These are phyloP conservation scores for Botryotinia calthae DNA, from an alignment of 2,329 filamentous ascomycete genomes.

Conservation along the genomic window DNA sequence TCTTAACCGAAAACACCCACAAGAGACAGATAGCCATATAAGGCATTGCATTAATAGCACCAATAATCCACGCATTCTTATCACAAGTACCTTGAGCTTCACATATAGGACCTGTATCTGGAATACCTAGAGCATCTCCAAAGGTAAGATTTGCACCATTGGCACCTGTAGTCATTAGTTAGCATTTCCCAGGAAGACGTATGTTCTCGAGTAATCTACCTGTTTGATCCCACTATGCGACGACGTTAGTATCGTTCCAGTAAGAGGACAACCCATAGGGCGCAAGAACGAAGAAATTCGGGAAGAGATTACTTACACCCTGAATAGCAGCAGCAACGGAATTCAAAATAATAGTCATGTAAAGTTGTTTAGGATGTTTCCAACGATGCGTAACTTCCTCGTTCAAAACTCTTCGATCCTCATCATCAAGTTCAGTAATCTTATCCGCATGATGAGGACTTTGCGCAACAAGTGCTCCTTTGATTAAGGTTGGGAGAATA, in stretches of 20 bases:
- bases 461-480: slow-evolving; percentile 73
- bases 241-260: background rate
- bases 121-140: slow-evolving; percentile 46
- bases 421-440: slow-evolving; percentile 53
- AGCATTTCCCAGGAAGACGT: background rate
- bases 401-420: slow-evolving; percentile 60
- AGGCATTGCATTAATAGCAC: slow-evolving; percentile 53
- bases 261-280: slow-evolving; percentile 21
- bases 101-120: slow-evolving; percentile 17
- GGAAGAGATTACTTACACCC: slow-evolving; percentile 40
- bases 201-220: background rate
- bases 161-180: slow-evolving; percentile 41
- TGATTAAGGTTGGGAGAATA: slow-evolving; percentile 57
- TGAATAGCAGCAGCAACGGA: slow-evolving; percentile 70
- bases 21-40: slow-evolving; percentile 51
- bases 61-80: slow-evolving; percentile 55
- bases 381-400: slow-evolving; percentile 68
- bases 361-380: slow-evolving; percentile 60
- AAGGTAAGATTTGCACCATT: slow-evolving; percentile 51
- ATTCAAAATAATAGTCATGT: slow-evolving; percentile 65
- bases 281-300: too few relatives aligned
- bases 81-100: slow-evolving; percentile 36
- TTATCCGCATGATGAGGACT: slow-evolving; percentile 65
- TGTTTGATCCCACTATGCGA: slow-evolving; percentile 21
- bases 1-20: background rate